Evolutionary conservation across 1,284 basidiomycete genomes (phyloP).

Genomic region (Exobasidium rhododendri): DNA sequence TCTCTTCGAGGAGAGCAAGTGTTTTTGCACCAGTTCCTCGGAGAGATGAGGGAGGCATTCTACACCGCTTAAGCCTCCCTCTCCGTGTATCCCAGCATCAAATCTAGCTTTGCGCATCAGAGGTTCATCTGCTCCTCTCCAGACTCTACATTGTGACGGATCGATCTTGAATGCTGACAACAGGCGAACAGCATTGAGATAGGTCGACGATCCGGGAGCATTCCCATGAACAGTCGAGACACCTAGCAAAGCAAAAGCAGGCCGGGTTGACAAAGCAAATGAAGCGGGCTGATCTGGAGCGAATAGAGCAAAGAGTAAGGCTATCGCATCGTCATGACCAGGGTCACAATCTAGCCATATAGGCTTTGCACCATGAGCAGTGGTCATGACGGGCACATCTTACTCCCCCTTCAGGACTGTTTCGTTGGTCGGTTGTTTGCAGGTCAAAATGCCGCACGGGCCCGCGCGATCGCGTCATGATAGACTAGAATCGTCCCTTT

Average conservation of each 20-base stretch:
- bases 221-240: constrained; percentile 45
- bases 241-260: constrained; percentile 34
- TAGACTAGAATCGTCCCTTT: too few species aligned
- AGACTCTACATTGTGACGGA: constrained; percentile 22
- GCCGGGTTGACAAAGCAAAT: constrained; percentile 6
- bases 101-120: constrained; percentile 29
- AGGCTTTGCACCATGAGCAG: too few species aligned
- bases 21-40: constrained; percentile 11
- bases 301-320: constrained; percentile 36
- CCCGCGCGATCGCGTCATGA: too few species aligned
- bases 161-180: constrained; percentile 7
- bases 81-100: constrained; percentile 42
- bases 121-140: constrained; percentile 41
- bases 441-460: too few species aligned
- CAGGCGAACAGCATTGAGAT: constrained; percentile 35
- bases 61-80: constrained; percentile 45
- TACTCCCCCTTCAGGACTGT: too few species aligned
- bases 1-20: not conserved
- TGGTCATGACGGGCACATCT: too few species aligned
- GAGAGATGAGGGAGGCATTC: constrained; percentile 22
- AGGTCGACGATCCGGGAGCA: constrained; percentile 34
- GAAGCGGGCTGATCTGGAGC: constrained; percentile 12
- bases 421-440: too few species aligned
- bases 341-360: constrained; percentile 47
- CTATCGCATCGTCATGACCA: constrained; percentile 47